A percentile compares a stretch with the other conserved stretches of the same genome.
These are phyloP conservation scores for Musa schizocarpa DNA, from an alignment of 176 grass and related monocot genomes.

Conservation along the genomic window DNA sequence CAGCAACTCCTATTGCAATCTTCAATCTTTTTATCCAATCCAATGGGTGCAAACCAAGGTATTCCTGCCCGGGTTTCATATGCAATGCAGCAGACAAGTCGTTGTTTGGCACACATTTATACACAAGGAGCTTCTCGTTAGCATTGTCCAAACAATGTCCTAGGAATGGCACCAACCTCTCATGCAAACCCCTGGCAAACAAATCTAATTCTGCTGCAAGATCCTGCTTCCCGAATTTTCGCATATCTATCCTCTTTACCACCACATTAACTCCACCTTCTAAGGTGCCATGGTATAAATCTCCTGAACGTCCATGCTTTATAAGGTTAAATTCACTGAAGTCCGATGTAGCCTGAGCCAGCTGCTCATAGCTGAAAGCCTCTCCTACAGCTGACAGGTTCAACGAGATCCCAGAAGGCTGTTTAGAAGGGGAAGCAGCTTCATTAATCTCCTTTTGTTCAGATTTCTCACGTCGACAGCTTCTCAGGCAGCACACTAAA, in stretches of 20 bases:
- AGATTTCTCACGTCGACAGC: neutral
- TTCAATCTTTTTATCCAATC: slow-evolving; percentile 99
- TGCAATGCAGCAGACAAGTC: slow-evolving; percentile 64
- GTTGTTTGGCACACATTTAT: slow-evolving; percentile 70
- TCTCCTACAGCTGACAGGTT: slow-evolving; percentile 58
- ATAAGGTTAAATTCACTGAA: slow-evolving; percentile 69
- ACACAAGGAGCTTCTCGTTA: slow-evolving; percentile 80
- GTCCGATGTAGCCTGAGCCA: slow-evolving; percentile 34
- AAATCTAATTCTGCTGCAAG: slow-evolving; percentile 65
- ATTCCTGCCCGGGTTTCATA: slow-evolving; percentile 48
- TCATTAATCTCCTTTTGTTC: slow-evolving; percentile 25
- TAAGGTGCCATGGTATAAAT: slow-evolving; percentile 65
- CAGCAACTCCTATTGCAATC: slow-evolving; percentile 88
- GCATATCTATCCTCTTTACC: slow-evolving; percentile 53
- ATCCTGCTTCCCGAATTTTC: slow-evolving; percentile 43
- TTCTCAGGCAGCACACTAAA: slow-evolving; percentile 29
- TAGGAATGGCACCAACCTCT: slow-evolving; percentile 64
- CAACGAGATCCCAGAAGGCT: slow-evolving; percentile 26
- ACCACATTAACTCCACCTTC: slow-evolving; percentile 48
- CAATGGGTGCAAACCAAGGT: slow-evolving; percentile 76
- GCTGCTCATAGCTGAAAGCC: slow-evolving; percentile 57
- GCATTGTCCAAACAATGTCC: slow-evolving; percentile 66
- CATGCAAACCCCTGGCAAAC: slow-evolving; percentile 58
- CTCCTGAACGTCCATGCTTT: slow-evolving; percentile 63
- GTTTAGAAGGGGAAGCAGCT: slow-evolving; percentile 10